Evolutionary conservation across 495 filamentous ascomycete species (phyloP), one percentile per base, ranked within the genome.

Genomic region (Mycothermus thermophilus): DNA sequence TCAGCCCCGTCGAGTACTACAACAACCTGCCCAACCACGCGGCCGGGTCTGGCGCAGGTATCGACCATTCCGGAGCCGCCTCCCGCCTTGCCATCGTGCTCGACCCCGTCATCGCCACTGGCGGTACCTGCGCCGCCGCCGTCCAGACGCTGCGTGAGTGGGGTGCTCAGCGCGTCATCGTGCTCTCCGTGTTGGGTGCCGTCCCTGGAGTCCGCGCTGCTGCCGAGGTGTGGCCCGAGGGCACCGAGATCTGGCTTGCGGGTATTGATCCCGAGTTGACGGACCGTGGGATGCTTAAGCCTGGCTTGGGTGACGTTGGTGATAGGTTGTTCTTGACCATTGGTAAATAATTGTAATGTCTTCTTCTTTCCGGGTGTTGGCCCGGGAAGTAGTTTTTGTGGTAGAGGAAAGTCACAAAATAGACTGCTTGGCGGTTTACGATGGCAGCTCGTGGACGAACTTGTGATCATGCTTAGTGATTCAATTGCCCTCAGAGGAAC

Each of bases 1-100:
- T 94, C 18, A 72, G 80, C 33, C 86, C 88, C 0, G 88, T 96
- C 30, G 88, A 96, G 62, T 96, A 96, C 70, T 96, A 96, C 67
- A 96, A 83, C 63, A 96, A 96, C 59, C 80, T 96, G 13, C 87
- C 88, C 23, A 80, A 83, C 57, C 75, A 84, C 49, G 34, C 54
- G 20, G 15, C 47, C 7, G 23, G 35, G 3, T 40, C 44, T 9
- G 37, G 34, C n/a, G 20, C 38, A 35, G 39, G 47, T 32, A 37
- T 57, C 41, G 7, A 55, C 44, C n/a, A n/a, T n/a, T n/a, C n/a
- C n/a, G n/a, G n/a, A n/a, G 19, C 48, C 37, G 47, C 54, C 32
- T 55, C 72, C 2, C 67, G 72, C 17, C 63, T 93, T 7, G 84
- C 85, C 15, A 74, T 96, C 46, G 66, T 96, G 12, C 66, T 94